phyloP scores from a whole-genome alignment of 1,284 basidiomycete genomes.

The Ustilago hordei region DNA sequence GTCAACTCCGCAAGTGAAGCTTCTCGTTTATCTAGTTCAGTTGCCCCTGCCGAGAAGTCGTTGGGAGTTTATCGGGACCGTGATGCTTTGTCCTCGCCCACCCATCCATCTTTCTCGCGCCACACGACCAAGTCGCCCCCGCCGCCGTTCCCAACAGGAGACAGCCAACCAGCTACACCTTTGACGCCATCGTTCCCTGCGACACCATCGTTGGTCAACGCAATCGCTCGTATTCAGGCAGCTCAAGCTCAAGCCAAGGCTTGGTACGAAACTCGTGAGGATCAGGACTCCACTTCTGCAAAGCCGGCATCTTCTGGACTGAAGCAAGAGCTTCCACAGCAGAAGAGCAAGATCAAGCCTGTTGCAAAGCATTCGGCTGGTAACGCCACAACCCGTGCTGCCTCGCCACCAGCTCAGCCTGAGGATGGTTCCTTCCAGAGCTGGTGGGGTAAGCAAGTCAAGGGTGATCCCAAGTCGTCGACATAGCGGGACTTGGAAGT shows the following conservation, averaged over 20 bases:
- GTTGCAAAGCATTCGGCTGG: not conserved
- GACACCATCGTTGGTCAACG: constrained; percentile 60
- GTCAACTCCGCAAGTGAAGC: not conserved
- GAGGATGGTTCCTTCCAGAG: constrained; percentile 23
- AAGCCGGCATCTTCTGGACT: not conserved
- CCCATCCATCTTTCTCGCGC: constrained; percentile 20
- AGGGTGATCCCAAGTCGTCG: constrained; percentile 17
- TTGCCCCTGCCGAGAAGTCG: constrained; percentile 26
- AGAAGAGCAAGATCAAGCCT: constrained; percentile 1
- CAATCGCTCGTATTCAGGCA: constrained; percentile 59
- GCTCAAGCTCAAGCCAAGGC: constrained; percentile 60
- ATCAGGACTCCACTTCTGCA: constrained; percentile 5
- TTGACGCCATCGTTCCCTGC: constrained; percentile 43
- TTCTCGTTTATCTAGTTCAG: not conserved
- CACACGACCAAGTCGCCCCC: constrained; percentile 30
- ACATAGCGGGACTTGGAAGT: not conserved
- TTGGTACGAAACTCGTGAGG: constrained; percentile 35
- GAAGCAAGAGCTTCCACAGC: not conserved
- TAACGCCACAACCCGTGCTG: not conserved
- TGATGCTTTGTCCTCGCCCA: constrained; percentile 25
- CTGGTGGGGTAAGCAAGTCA: constrained; percentile 48
- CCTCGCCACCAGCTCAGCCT: constrained; percentile 1
- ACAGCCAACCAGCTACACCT: constrained; percentile 1
- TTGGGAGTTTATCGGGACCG: constrained; percentile 17
- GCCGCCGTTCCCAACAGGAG: constrained; percentile 23